These are phyloP conservation scores for Gossypium trilobum DNA, from an alignment of 441 rosid genomes.

Conservation along the genomic window DNA sequence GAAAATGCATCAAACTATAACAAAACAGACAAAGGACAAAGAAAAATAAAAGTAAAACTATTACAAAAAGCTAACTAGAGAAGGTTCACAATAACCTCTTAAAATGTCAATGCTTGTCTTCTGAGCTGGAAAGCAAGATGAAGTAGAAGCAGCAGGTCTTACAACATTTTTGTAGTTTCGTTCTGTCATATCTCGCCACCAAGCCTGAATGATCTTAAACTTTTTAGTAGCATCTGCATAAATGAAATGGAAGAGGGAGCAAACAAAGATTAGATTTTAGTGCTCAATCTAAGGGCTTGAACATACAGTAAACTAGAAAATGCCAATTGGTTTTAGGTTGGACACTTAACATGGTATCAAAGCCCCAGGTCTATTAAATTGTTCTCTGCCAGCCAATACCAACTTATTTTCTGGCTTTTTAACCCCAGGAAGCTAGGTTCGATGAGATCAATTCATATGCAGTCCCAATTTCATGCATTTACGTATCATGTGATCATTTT, in stretches of 20 bases:
- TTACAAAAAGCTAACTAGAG: not conserved
- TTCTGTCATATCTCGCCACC: constrained; percentile 93
- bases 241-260: not conserved
- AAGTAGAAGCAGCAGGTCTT: constrained; percentile 28
- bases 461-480: not conserved
- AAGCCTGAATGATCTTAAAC: constrained; percentile 70
- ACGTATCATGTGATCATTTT: not conserved
- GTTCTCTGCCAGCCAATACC: not conserved
- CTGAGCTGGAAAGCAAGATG: constrained; percentile 24
- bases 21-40: not conserved
- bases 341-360: not conserved
- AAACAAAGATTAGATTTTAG: constrained; percentile 2
- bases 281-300: not conserved
- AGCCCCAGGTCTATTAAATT: not conserved
- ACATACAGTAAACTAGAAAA: not conserved
- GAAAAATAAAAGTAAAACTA: not conserved
- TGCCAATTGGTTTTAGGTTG: not conserved
- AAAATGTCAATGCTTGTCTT: constrained; percentile 22
- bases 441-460: not conserved
- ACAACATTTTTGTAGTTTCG: constrained; percentile 32
- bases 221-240: constrained; percentile 55
- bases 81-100: constrained; percentile 35
- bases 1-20: not conserved
- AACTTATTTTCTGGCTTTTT: not conserved
- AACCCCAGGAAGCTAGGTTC: not conserved